Conservation (phyloP, 169 alveolate genomes). For the Eimeria tenella region DNA sequence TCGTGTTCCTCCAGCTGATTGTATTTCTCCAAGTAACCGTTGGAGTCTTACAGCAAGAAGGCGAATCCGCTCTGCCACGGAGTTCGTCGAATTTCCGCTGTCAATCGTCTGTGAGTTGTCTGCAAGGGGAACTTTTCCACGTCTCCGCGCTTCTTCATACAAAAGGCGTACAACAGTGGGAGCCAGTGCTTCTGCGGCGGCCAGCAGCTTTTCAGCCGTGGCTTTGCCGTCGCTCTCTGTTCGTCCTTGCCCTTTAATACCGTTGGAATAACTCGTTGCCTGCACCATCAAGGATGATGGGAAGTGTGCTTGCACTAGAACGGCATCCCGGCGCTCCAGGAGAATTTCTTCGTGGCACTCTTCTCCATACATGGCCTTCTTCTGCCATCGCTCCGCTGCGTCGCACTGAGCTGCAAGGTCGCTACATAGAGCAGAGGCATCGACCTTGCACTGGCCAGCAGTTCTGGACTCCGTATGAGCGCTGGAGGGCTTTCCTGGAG, state of each 20-base stretch:
- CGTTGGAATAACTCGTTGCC: not conserved
- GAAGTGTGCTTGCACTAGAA: slow-evolving; percentile 14
- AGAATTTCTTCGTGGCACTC: slow-evolving; percentile 19
- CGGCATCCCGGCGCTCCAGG: not conserved
- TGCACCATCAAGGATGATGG: slow-evolving; percentile 1
- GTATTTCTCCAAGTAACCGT: not conserved
- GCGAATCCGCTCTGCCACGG: slow-evolving; percentile 18
- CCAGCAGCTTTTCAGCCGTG: slow-evolving; percentile 12
- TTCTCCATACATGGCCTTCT: slow-evolving; percentile 29
- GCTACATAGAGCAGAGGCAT: not conserved
- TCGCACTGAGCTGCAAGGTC: not conserved
- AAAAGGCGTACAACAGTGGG: slow-evolving; percentile 29
- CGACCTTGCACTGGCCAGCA: not conserved
- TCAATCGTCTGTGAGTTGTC: not conserved
- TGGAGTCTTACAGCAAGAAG: slow-evolving; percentile 4
- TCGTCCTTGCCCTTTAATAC: not conserved
- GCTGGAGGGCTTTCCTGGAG: not conserved
- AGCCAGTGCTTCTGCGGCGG: slow-evolving; percentile 33
- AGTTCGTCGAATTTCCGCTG: not conserved
- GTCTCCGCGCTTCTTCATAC: not conserved
- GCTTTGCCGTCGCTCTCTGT: not conserved
- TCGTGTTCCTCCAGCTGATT: not conserved
- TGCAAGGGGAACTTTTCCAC: not conserved
- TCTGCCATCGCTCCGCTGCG: not conserved
- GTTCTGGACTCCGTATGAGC: not conserved